Evolutionary conservation across 1,139 yeast species (phyloP).

Genomic region (Candida freyschussii): DNA sequence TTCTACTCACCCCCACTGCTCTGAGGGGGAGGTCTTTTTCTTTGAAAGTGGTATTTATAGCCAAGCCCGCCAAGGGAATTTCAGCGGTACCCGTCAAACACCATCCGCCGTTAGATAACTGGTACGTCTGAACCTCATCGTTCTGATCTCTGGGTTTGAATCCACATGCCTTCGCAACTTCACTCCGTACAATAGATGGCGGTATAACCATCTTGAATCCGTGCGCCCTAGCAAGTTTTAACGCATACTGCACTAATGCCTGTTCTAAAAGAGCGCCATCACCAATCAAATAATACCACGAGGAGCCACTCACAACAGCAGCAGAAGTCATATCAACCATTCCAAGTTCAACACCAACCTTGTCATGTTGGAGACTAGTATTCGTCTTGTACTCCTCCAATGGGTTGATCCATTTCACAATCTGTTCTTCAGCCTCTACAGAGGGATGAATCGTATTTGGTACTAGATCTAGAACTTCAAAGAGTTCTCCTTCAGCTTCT

Average conservation of each 20-base stretch:
- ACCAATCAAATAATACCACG: constrained; percentile 82
- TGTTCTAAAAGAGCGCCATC: constrained; percentile 90
- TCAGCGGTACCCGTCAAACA: constrained; percentile 95
- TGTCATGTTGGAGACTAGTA: constrained; percentile 42
- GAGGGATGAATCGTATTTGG: constrained; percentile 64
- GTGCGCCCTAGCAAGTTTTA: constrained; percentile 55
- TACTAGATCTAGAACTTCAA: constrained; percentile 43
- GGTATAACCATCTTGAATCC: constrained; percentile 77
- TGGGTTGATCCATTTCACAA: constrained; percentile 49
- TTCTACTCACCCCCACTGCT: constrained; percentile 78
- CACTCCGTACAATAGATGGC: constrained; percentile 79
- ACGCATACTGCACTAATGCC: constrained; percentile 78
- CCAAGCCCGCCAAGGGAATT: constrained; percentile 83
- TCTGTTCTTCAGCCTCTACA: constrained; percentile 44
- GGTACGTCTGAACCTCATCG: constrained; percentile 81
- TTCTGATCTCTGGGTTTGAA: constrained; percentile 90
- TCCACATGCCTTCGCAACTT: constrained; percentile 85
- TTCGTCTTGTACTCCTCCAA: constrained; percentile 16
- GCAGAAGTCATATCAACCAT: constrained; percentile 71
- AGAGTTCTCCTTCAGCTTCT: constrained; percentile 35
- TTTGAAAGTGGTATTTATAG: constrained; percentile 37
- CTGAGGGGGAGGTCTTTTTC: constrained; percentile 44
- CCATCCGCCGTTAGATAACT: constrained; percentile 45
- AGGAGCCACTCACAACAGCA: constrained; percentile 72
- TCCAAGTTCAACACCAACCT: constrained; percentile 55